Conservation (phyloP, 148 eudicot species). For the Pharnaceum exiguum region DNA sequence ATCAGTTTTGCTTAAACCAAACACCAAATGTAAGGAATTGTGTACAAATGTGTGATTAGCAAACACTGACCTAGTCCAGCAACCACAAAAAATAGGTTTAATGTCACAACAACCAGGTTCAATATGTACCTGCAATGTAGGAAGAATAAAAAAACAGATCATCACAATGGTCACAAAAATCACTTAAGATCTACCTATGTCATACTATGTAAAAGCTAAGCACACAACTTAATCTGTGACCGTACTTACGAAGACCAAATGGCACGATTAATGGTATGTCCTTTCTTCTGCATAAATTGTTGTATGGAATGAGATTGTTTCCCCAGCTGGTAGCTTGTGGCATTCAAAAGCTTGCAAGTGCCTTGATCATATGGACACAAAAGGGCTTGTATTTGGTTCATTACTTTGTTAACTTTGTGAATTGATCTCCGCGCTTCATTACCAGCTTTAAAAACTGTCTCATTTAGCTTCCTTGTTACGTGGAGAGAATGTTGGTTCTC, state of each 20-base stretch:
- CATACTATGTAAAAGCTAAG: not conserved
- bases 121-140: constrained; percentile 45
- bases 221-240: not conserved
- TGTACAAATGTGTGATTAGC: not conserved
- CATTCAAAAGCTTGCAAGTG: constrained; percentile 35
- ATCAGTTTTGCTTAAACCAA: constrained; percentile 26
- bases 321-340: constrained; percentile 39
- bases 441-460: constrained; percentile 46
- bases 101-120: constrained; percentile 45
- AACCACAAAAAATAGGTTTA: constrained; percentile 43
- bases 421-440: constrained; percentile 39
- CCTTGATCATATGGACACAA: constrained; percentile 50
- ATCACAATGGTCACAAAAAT: not conserved
- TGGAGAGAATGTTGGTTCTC: constrained; percentile 35
- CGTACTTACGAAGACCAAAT: constrained; percentile 43
- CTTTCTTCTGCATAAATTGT: constrained; percentile 29
- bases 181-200: not conserved
- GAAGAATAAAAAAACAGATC: not conserved
- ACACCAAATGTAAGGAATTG: not conserved
- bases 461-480: constrained; percentile 36
- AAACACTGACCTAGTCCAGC: constrained; percentile 48
- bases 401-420: constrained; percentile 32
- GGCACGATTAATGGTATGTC: constrained; percentile 35
- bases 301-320: constrained; percentile 38
- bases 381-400: constrained; percentile 35